Conservation (phyloP, 1,284 basidiomycete genomes). For the Irpex rosettiformis region DNA sequence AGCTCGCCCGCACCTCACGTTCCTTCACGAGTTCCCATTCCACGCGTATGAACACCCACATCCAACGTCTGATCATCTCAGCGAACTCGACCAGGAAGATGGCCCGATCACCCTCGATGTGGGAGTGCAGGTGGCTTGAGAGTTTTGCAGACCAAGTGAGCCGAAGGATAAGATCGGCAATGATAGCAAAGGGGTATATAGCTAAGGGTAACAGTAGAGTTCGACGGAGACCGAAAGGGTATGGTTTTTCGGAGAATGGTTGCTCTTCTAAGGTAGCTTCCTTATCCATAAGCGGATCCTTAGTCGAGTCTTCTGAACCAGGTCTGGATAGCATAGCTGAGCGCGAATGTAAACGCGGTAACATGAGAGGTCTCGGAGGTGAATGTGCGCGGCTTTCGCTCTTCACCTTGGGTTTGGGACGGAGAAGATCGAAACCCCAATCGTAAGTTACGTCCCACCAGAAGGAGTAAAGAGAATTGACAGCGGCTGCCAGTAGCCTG, state of each 20-base stretch:
- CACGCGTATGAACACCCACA: conserved; percentile 95
- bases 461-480: conserved; percentile 95
- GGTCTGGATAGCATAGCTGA: conserved; percentile 17
- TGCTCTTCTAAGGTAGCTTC: conserved; percentile 19
- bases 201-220: conserved; percentile 75
- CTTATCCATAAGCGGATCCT: conserved; percentile 12
- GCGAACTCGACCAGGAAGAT: conserved; percentile 92
- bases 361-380: conserved; percentile 39
- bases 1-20: conserved; percentile 17
- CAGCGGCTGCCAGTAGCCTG: conserved; percentile 81
- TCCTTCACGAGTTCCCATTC: conserved; percentile 89
- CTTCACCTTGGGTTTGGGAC: conserved; percentile 20
- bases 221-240: conserved; percentile 72
- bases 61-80: conserved; percentile 87
- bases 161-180: conserved; percentile 86
- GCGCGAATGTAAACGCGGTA: conserved; percentile 42
- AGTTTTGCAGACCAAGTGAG: conserved; percentile 96
- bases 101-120: conserved; percentile 77
- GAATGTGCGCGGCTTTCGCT: conserved; percentile 21
- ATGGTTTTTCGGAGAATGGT: conserved; percentile 22
- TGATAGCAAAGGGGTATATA: conserved; percentile 83
- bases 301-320: conserved; percentile 28
- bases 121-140: conserved; percentile 82
- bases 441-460: conserved; percentile 99
- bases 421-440: conserved; percentile 87